Percentiles rank a stretch among this genome's conserved stretches.
Evolutionary conservation across 1,139 yeast genomes (phyloP).

Genomic region (Debaryomycetaceae sp.): DNA sequence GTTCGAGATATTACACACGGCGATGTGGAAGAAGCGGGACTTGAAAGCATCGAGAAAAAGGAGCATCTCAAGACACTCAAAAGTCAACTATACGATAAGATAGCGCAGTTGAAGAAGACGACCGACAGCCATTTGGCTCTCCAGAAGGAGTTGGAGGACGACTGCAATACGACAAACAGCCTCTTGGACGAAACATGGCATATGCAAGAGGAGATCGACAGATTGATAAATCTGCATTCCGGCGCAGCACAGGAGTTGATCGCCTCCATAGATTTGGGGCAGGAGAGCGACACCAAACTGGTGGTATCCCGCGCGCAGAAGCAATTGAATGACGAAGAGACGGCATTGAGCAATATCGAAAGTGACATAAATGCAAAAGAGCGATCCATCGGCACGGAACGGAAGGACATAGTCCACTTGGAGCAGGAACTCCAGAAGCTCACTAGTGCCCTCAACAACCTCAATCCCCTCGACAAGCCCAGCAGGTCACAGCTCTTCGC

Average conservation of each 20-base stretch:
- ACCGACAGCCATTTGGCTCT: constrained; percentile 16
- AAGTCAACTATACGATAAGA: constrained; percentile 13
- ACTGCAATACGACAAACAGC: constrained; percentile 9
- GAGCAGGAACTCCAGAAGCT: constrained; percentile 5
- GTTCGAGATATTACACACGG: constrained; percentile 14
- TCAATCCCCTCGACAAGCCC: constrained; percentile 3
- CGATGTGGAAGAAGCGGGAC: constrained; percentile 16
- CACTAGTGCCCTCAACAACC: constrained; percentile 1
- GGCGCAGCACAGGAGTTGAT: constrained; percentile 7
- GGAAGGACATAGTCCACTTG: constrained; percentile 5
- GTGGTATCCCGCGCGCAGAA: constrained; percentile 1
- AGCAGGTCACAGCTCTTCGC: constrained; percentile 17
- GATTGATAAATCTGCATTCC: constrained; percentile 8
- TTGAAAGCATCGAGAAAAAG: constrained; percentile 16
- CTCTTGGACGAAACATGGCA: constrained; percentile 14
- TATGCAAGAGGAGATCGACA: constrained; percentile 18
- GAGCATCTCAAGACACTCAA: constrained; percentile 17
- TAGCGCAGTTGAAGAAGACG: constrained; percentile 16
- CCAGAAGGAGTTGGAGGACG: constrained; percentile 12
- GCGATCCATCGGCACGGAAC: constrained; percentile 5
- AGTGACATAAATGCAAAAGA: constrained; percentile 6
- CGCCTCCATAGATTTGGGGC: constrained; percentile 6
- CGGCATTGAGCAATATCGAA: constrained; percentile 1
- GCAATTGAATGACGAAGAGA: constrained; percentile 2
- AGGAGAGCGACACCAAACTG: background rate